Conservation (phyloP, 306 rosid species). For the Castanopsis chinensis region DNA sequence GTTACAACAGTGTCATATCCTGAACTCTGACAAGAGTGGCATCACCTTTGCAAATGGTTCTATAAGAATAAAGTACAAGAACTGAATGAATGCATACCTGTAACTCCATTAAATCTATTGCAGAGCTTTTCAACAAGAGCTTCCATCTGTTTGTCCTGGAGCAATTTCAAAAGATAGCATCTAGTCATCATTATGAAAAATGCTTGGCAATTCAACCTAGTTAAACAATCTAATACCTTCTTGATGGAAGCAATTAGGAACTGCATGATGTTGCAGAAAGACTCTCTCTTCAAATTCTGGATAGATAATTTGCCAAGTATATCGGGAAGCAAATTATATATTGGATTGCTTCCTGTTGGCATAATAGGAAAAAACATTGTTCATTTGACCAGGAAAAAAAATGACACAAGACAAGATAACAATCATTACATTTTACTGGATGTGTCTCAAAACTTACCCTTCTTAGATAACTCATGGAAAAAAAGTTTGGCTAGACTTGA, state of each 20-base stretch:
- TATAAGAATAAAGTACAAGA: constrained; percentile 3
- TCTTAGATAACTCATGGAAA: constrained; percentile 85
- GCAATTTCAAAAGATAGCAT: constrained; percentile 25
- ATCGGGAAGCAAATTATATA: constrained; percentile 95
- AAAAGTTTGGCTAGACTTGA: constrained; percentile 87
- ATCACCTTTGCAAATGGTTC: not conserved
- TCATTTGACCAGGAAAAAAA: not conserved
- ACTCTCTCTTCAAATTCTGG: constrained; percentile 69
- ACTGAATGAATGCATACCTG: constrained; percentile 47
- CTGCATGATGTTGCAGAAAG: constrained; percentile 94
- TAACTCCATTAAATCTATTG: constrained; percentile 82
- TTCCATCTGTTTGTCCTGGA: constrained; percentile 94
- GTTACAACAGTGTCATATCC: not conserved
- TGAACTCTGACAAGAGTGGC: not conserved
- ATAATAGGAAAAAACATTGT: constrained; percentile 7
- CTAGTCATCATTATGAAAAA: constrained; percentile 18
- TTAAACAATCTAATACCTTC: constrained; percentile 51
- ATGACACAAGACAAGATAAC: constrained; percentile 19
- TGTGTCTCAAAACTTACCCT: constrained; percentile 43
- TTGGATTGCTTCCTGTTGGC: constrained; percentile 80
- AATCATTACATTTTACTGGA: not conserved
- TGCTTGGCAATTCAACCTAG: constrained; percentile 8
- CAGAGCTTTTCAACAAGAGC: constrained; percentile 96
- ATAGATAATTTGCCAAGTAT: constrained; percentile 84
- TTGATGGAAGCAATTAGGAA: constrained; percentile 90